Evolutionary conservation across 2,329 filamentous ascomycete genomes (phyloP).

Genomic region (Phaeomoniella chlamydospora): DNA sequence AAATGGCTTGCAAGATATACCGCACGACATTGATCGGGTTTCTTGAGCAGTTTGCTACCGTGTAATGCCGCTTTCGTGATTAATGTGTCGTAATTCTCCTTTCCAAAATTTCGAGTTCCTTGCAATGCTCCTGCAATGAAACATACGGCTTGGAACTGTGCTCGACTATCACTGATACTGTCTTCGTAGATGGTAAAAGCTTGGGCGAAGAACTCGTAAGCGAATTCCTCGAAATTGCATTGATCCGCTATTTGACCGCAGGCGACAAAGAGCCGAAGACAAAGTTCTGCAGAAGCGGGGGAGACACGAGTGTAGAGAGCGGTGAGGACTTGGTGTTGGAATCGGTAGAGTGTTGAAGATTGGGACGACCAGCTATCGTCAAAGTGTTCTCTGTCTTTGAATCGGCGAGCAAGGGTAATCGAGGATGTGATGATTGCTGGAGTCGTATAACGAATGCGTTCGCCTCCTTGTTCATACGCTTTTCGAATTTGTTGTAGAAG

Average conservation of each 20-base stretch:
- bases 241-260: slow-evolving; percentile 89
- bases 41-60: slow-evolving; percentile 90
- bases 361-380: slow-evolving; percentile 60
- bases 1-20: slow-evolving; percentile 94
- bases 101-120: slow-evolving; percentile 76
- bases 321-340: slow-evolving; percentile 79
- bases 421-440: slow-evolving; percentile 82
- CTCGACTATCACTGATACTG: slow-evolving; percentile 84
- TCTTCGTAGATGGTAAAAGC: slow-evolving; percentile 98
- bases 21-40: slow-evolving; percentile 92
- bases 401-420: slow-evolving; percentile 74
- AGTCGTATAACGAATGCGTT: slow-evolving; percentile 90
- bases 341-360: slow-evolving; percentile 79
- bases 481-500: slow-evolving; percentile 78
- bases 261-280: slow-evolving; percentile 75
- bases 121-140: slow-evolving; percentile 83
- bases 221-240: slow-evolving; percentile 83
- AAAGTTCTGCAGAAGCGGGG: slow-evolving; percentile 69
- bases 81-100: slow-evolving; percentile 96
- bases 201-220: slow-evolving; percentile 96
- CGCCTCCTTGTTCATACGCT: slow-evolving; percentile 80
- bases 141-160: slow-evolving; percentile 95
- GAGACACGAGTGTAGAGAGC: slow-evolving; percentile 78
- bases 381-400: slow-evolving; percentile 82
- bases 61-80: slow-evolving; percentile 97